Conservation (phyloP, 768 basidiomycete species). For the Vararia minispora region DNA sequence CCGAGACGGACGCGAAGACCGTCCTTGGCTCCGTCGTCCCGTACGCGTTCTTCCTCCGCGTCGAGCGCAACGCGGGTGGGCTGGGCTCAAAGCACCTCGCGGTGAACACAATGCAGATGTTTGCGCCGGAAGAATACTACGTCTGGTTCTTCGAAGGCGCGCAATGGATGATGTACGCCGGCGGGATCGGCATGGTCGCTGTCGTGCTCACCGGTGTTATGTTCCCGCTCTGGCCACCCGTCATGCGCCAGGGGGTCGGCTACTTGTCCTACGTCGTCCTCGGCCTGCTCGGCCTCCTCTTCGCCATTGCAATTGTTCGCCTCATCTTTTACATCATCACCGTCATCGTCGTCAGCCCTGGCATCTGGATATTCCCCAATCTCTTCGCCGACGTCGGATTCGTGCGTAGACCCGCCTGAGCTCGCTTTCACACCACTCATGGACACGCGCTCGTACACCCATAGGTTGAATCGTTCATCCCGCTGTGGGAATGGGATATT, state of each 20-base stretch:
- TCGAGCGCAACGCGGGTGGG: constrained; percentile 64
- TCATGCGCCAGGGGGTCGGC: constrained; percentile 89
- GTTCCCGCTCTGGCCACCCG: constrained; percentile 98
- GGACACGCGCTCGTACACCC: neutral
- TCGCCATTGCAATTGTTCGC: constrained; percentile 81
- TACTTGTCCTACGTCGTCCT: constrained; percentile 86
- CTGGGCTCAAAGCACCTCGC: constrained; percentile 62
- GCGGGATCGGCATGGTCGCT: constrained; percentile 82
- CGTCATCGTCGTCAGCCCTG: constrained; percentile 73
- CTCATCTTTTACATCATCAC: constrained; percentile 92
- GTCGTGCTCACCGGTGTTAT: constrained; percentile 95
- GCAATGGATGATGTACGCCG: constrained; percentile 87
- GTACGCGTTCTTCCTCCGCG: constrained; percentile 86
- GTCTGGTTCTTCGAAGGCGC: constrained; percentile 97
- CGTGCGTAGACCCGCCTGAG: constrained; percentile 40
- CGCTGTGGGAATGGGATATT: constrained; percentile 93
- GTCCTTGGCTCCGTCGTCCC: constrained; percentile 64
- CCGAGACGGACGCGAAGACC: constrained; percentile 62
- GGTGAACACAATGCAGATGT: constrained; percentile 72
- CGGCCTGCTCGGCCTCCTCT: constrained; percentile 82
- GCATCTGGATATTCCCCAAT: constrained; percentile 98
- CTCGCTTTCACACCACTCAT: neutral
- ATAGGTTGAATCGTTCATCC: constrained; percentile 98
- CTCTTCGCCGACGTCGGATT: constrained; percentile 98
- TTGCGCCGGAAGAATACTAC: constrained; percentile 75